Conservation (phyloP, 176 grass and related monocot genomes). For the Carex littledalei region DNA sequence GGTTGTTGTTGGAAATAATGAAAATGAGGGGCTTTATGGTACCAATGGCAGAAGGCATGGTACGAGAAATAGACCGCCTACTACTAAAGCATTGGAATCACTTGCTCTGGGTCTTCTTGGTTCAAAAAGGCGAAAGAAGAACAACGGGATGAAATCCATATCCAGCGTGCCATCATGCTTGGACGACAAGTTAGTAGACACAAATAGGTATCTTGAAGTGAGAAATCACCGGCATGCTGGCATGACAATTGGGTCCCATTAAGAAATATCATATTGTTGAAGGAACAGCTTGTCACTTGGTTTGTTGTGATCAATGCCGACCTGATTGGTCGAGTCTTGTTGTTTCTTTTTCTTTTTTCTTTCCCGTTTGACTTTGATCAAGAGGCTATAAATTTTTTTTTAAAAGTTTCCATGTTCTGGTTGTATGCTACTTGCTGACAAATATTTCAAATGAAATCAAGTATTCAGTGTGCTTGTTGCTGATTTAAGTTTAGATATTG, state of each 20-base stretch:
- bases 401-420: background rate
- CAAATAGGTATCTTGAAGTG: too few relatives aligned
- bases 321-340: background rate
- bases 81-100: slow-evolving; percentile 58
- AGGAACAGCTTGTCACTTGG: background rate
- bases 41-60: slow-evolving; percentile 65
- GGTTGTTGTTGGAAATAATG: background rate
- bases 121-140: background rate
- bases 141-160: background rate
- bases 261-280: too few relatives aligned
- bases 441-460: background rate
- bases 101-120: background rate
- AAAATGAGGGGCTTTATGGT: slow-evolving; percentile 35
- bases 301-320: background rate
- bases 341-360: background rate
- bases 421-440: background rate
- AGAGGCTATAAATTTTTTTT: background rate
- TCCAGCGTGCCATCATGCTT: too few relatives aligned
- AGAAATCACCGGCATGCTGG: background rate
- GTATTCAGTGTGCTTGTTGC: background rate
- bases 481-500: background rate
- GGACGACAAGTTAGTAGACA: too few relatives aligned
- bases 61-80: slow-evolving; percentile 69
- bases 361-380: background rate
- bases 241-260: background rate